Evolutionary conservation across 2,329 filamentous ascomycete genomes (phyloP), one percentile per base, ranked within the genome.

Genomic region (Rhinocladiella mackenziei): DNA sequence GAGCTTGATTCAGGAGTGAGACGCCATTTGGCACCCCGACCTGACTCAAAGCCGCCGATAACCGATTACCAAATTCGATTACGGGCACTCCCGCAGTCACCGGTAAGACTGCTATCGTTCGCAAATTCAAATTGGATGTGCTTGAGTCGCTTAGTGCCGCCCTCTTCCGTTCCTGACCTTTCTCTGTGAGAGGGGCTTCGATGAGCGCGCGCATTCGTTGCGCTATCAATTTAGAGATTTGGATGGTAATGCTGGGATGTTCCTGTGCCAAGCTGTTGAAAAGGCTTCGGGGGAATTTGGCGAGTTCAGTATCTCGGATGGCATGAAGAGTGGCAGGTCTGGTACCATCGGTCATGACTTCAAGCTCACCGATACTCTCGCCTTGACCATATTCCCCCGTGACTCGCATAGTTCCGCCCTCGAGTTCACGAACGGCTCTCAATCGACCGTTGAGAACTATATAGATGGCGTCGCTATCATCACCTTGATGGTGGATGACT

Each of bases 241-340:
- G 96, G 64, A 98, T 97, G 0, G 92, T 97, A 60, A 98, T 98
- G 31, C 89, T 94, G 4, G 92, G 92, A 60, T 98, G 92, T 60
- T 98, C 92, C 61, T 95, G 84, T 0, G 92, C 92, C 40, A 98
- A 77, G 60, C 92, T 98, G 71, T 98, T 98, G 73, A 98, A 98
- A 1, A 98, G 70, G 0, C 88, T 95, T 46, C 91, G 86, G 1
- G 92, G 92, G 48, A 98, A 95, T 58, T 95, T 97, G 46, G 94
- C 91, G 19, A 98, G 71, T 62, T 98, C 92, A 0, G 92, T 97
- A 54, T 97, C 92, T 45, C 92, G 85, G 56, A 98, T 98, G 4
- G 92, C 92, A 60, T 97, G 91, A 10, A 98, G 69, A 1, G 91
- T 96, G 2, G 87, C 89, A 9, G 91, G 83, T n/a, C 94, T 81